Percentiles rank a stretch among this genome's conserved stretches.
Evolutionary conservation across 2,329 filamentous ascomycete species (phyloP).

Genomic region (Pestalotiopsis fici): DNA sequence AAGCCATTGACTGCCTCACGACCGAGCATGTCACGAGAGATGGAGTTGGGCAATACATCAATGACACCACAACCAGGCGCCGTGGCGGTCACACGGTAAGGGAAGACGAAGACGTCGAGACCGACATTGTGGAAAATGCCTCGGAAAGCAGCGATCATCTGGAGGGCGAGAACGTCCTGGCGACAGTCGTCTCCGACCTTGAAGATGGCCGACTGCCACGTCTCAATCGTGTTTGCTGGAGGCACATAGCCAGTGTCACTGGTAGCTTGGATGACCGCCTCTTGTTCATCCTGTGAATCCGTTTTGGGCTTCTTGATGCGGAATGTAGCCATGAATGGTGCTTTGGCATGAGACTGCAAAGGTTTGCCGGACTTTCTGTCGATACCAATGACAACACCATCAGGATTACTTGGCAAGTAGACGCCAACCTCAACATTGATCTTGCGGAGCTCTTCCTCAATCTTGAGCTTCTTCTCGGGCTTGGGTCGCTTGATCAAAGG

Average conservation of each 20-base stretch:
- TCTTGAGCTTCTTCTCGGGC: slow-evolving; percentile 98
- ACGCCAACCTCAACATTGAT: slow-evolving; percentile 97
- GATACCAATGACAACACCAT: slow-evolving; percentile 95
- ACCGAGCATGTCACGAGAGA: slow-evolving; percentile 97
- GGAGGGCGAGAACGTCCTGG: slow-evolving; percentile 92
- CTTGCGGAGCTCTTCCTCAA: slow-evolving; percentile 95
- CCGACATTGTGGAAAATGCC: slow-evolving; percentile 96
- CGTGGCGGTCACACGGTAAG: slow-evolving; percentile 95
- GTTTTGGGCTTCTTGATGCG: slow-evolving; percentile 80
- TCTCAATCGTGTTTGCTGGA: slow-evolving; percentile 70
- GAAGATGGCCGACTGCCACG: slow-evolving; percentile 99
- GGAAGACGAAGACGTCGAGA: slow-evolving; percentile 94
- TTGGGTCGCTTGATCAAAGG: slow-evolving; percentile 91
- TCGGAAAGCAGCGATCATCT: slow-evolving; percentile 97
- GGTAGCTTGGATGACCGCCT: slow-evolving; percentile 51
- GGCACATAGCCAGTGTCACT: slow-evolving; percentile 35
- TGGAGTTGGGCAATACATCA: slow-evolving; percentile 95
- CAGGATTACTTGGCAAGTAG: slow-evolving; percentile 94
- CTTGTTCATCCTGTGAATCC: slow-evolving; percentile 50
- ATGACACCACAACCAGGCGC: slow-evolving; percentile 98
- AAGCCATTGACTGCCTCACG: slow-evolving; percentile 97
- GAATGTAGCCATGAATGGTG: slow-evolving; percentile 99
- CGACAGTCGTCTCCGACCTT: slow-evolving; percentile 99
- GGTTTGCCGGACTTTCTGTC: slow-evolving; percentile 98
- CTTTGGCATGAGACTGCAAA: slow-evolving; percentile 95